Evolutionary conservation across 192 early-diverging fungal genomes (phyloP).

Genomic region (Umbelopsis ramanniana): DNA sequence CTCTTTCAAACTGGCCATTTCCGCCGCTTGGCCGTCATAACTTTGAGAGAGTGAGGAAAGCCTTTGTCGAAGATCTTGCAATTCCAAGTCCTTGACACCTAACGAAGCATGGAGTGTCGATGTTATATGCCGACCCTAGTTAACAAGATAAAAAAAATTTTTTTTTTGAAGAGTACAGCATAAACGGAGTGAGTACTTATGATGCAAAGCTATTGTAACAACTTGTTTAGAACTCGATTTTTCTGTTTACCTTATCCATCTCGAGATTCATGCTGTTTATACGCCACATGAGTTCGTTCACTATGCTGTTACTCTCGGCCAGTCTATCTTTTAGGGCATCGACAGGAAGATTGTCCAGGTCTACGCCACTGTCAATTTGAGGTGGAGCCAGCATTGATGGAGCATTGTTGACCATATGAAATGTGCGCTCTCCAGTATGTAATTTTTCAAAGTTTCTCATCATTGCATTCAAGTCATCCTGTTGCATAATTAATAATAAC

Average conservation of each 20-base stretch:
- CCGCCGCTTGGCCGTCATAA: neutral
- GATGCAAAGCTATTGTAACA: neutral
- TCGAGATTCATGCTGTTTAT: slow-evolving; percentile 21
- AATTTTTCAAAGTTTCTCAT: slow-evolving; percentile 17
- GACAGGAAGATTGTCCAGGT: neutral
- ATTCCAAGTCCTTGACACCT: slow-evolving; percentile 29
- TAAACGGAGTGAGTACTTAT: neutral
- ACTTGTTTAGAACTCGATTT: neutral
- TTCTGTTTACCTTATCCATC: slow-evolving; percentile 19
- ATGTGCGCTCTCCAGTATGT: slow-evolving; percentile 4
- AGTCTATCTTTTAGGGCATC: neutral
- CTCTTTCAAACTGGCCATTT: slow-evolving; percentile 6
- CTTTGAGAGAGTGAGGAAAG: neutral
- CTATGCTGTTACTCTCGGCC: slow-evolving; percentile 8
- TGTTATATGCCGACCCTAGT: slow-evolving; percentile 21
- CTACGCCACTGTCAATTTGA: neutral
- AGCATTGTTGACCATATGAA: neutral
- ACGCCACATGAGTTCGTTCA: slow-evolving; percentile 14
- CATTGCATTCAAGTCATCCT: slow-evolving; percentile 8
- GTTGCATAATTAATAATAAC: neutral
- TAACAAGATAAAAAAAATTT: neutral
- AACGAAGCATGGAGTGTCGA: slow-evolving; percentile 20
- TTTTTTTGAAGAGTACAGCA: neutral
- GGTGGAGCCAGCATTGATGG: neutral
- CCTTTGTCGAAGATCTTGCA: slow-evolving; percentile 23